These are phyloP conservation scores for Fusarium phyllophilum DNA, from an alignment of 2,329 filamentous ascomycete species.

Conservation along the genomic window DNA sequence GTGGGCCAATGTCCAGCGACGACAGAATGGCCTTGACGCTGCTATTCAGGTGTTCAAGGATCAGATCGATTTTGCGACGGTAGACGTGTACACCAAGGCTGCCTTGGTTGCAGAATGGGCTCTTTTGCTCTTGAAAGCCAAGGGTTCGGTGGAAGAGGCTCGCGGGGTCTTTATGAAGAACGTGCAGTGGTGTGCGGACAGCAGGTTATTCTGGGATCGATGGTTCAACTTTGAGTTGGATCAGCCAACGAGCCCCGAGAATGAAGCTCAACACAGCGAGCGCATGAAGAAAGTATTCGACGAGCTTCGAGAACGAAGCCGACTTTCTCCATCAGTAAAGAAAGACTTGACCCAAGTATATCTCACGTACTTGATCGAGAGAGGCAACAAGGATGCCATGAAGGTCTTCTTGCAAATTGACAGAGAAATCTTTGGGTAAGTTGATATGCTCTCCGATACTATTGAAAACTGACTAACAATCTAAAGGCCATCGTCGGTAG, in stretches of 20 bases:
- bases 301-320: slow-evolving; percentile 77
- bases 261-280: slow-evolving; percentile 72
- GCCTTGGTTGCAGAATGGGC: slow-evolving; percentile 91
- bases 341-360: slow-evolving; percentile 82
- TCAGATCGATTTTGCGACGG: slow-evolving; percentile 78
- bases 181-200: slow-evolving; percentile 84
- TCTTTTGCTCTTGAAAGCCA: slow-evolving; percentile 84
- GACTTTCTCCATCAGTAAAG: slow-evolving; percentile 72
- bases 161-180: slow-evolving; percentile 86
- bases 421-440: slow-evolving; percentile 85
- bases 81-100: slow-evolving; percentile 84
- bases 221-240: slow-evolving; percentile 91
- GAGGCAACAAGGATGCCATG: slow-evolving; percentile 84
- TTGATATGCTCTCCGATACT: background rate
- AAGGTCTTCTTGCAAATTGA: slow-evolving; percentile 88
- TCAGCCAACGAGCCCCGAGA: slow-evolving; percentile 75
- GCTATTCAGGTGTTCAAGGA: slow-evolving; percentile 85
- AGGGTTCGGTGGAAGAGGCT: slow-evolving; percentile 82
- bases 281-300: slow-evolving; percentile 85
- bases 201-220: slow-evolving; percentile 87
- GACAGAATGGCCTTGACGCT: slow-evolving; percentile 83
- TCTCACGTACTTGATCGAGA: slow-evolving; percentile 83
- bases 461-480: slow-evolving; percentile 17
- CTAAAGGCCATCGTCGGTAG: slow-evolving; percentile 58
- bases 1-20: slow-evolving; percentile 85